Evolutionary conservation across 129 eudicot genomes (phyloP).

Genomic region (Pulicaria dysenterica): DNA sequence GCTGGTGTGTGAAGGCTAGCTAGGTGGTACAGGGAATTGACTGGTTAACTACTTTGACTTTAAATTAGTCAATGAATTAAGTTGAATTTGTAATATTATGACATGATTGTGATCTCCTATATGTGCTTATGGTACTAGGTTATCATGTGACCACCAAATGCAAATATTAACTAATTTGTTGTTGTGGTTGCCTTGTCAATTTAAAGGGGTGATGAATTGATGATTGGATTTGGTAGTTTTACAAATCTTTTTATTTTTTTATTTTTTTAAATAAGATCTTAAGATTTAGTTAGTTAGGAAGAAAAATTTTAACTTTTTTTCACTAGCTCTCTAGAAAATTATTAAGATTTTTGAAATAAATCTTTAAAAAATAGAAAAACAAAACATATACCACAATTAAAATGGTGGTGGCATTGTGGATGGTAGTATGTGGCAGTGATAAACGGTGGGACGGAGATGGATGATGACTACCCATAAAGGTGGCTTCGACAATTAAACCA

Average conservation of each 20-base stretch:
- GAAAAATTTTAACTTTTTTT: too few species aligned
- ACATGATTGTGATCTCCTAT: constrained; percentile 15
- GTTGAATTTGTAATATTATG: constrained; percentile 3
- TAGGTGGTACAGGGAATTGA: constrained; percentile 46
- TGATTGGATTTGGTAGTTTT: neutral
- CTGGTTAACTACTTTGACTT: constrained; percentile 53
- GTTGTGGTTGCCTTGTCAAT: constrained; percentile 30
- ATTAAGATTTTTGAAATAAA: too few species aligned
- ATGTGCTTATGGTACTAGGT: constrained; percentile 10
- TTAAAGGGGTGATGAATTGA: neutral
- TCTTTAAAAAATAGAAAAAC: too few species aligned
- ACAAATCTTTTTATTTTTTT: neutral
- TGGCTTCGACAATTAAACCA: too few species aligned
- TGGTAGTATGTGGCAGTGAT: too few species aligned
- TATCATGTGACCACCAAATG: constrained; percentile 25
- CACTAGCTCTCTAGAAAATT: too few species aligned
- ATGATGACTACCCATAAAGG: too few species aligned
- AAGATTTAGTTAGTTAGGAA: too few species aligned
- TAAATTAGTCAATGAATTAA: constrained; percentile 17
- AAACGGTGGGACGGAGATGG: too few species aligned
- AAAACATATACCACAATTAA: too few species aligned
- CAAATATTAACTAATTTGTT: neutral
- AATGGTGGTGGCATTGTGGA: too few species aligned
- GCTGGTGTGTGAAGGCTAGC: constrained; percentile 48
- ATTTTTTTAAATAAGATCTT: too few species aligned